These are phyloP conservation scores for Candida fluviatilis DNA, from an alignment of 805 yeast genomes.

Conservation along the genomic window DNA sequence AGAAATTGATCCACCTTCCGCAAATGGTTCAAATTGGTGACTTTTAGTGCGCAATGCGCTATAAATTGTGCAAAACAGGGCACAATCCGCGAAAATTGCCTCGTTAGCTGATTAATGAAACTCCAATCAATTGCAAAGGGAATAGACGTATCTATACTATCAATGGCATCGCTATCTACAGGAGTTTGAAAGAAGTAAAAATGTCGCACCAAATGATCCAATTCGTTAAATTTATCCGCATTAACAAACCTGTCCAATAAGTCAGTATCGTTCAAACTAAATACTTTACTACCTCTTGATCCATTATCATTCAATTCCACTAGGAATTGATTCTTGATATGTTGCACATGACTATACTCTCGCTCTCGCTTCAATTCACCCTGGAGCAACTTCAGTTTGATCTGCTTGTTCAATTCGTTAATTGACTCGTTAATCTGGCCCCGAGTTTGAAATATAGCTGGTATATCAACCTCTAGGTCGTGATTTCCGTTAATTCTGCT, in stretches of 20 bases:
- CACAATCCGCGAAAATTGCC: neutral
- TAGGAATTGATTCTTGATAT: conserved; percentile 13
- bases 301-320: conserved; percentile 32
- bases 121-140: neutral
- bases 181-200: conserved; percentile 18
- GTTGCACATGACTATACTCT: conserved; percentile 13
- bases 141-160: neutral
- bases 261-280: conserved; percentile 13
- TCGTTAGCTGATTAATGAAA: neutral
- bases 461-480: conserved; percentile 20
- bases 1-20: neutral
- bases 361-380: conserved; percentile 13
- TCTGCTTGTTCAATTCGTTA: conserved; percentile 14
- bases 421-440: conserved; percentile 24
- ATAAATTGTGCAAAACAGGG: neutral
- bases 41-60: neutral
- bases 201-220: conserved; percentile 13
- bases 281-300: conserved; percentile 14
- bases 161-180: neutral
- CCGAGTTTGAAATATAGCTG: conserved; percentile 24
- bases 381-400: conserved; percentile 15
- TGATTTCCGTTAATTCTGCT: conserved; percentile 3
- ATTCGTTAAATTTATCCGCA: neutral
- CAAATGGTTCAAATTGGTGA: neutral
- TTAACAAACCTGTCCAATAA: neutral